Base-by-base conservation (phyloP, 768 basidiomycete species). In the Russula sp. region DNA sequence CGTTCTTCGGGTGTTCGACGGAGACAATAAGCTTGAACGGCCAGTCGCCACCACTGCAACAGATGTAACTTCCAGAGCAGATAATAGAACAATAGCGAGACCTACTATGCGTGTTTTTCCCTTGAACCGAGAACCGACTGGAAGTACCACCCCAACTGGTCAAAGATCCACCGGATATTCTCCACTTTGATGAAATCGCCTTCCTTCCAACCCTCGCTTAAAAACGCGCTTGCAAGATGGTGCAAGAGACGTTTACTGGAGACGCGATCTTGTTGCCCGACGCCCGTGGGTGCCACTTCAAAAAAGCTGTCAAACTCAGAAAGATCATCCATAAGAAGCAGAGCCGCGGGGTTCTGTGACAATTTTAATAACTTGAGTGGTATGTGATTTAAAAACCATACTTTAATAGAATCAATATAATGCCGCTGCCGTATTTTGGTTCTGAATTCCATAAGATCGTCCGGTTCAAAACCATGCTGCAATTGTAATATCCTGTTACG, bases 21-120 rank as follows among this genome's bases (percentile, higher is more conserved):
- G 3, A 10, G 46, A 49, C 22, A 24, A 49, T 24, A 24, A 49
- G 3, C 22, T 49, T 49, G 22, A 49, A 49, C 48, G 3, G 46
- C 46, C 46, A 46, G 46, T 46, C n/a, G 8, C 2, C n/a, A 46
- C 46, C n/a, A 46, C 46, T 46, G n/a, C 46, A 46, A 46, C 46
- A 46, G n/a, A 46, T 46, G 46, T 46, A 46, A 46, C 46, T n/a
- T 46, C 46, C 46, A 46, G 46, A 46, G n/a, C 16, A 44, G n/a
- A 44, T 48, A 24, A 49, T 49, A 49, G 48, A 49, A 14, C 48
- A 14, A 49, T 49, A 24, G 13, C 24, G 24, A 6, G 10, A 49
- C 48, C 11, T 13, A 49, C 48, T 24, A 49, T 24, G 11, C 48
- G 24, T 49, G 22, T n/a, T n/a, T n/a, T n/a, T n/a, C n/a, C n/a